Conservation (phyloP, 805 yeast species). For the Starmerella vaccinii region DNA sequence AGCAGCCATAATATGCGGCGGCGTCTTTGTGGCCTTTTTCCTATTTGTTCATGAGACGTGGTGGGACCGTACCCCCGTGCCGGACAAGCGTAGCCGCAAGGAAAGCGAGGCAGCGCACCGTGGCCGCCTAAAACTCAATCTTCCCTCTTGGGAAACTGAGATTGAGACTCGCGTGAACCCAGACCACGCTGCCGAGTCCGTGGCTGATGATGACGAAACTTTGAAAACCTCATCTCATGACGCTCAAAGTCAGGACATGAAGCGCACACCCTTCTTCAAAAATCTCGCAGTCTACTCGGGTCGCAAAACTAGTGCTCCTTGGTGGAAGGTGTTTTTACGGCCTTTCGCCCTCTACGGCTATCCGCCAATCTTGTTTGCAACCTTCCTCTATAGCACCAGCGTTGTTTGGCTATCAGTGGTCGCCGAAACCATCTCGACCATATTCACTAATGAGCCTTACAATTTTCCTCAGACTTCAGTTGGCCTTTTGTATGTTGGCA, state of each 20-base stretch:
- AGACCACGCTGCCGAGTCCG: neutral
- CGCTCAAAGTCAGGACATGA: neutral
- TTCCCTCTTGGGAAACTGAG: conserved; percentile 18
- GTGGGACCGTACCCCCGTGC: conserved; percentile 48
- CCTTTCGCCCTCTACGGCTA: conserved; percentile 43
- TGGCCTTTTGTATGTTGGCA: conserved; percentile 46
- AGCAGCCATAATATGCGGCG: conserved; percentile 43
- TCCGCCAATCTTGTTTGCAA: conserved; percentile 44
- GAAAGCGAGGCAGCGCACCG: conserved; percentile 42
- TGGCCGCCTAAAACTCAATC: conserved; percentile 25
- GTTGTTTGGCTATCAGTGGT: conserved; percentile 57
- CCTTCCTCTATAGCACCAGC: conserved; percentile 45
- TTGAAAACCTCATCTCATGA: neutral
- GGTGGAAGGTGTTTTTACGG: conserved; percentile 47
- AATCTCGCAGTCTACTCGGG: conserved; percentile 41
- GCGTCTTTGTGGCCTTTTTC: conserved; percentile 37
- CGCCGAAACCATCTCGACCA: conserved; percentile 45
- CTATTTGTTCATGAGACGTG: conserved; percentile 56
- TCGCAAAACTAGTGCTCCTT: conserved; percentile 39
- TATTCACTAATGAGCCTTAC: conserved; percentile 40
- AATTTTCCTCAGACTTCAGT: conserved; percentile 38
- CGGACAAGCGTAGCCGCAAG: conserved; percentile 38
- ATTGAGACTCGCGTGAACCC: neutral
- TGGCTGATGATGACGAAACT: neutral
- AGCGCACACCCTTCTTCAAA: conserved; percentile 26